Evolutionary conservation across 768 basidiomycete genomes (phyloP).

Genomic region (Tricholoma sp.): DNA sequence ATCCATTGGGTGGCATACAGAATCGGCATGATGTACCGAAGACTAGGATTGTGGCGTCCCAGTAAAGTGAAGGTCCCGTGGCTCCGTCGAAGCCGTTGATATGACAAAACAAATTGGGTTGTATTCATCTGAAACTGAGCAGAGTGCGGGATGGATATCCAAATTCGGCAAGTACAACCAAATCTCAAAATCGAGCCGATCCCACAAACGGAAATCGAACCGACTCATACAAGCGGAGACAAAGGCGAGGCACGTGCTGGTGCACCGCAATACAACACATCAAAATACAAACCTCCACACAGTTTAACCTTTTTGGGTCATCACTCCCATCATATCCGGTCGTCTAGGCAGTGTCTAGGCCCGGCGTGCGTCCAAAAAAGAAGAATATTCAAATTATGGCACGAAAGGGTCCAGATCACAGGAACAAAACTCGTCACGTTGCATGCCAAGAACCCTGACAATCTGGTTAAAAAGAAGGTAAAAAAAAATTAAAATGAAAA

Average conservation of each 20-base stretch:
- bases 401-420: not conserved
- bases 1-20: slow-evolving; percentile 19
- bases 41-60: slow-evolving; percentile 19
- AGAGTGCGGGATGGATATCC: slow-evolving; percentile 10
- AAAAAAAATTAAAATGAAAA: too few relatives aligned
- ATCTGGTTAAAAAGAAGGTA: too few relatives aligned
- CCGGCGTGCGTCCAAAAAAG: not conserved
- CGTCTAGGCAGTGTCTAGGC: not conserved
- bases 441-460: too few relatives aligned
- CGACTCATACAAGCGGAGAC: slow-evolving; percentile 3
- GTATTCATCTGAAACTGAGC: slow-evolving; percentile 4
- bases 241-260: slow-evolving; percentile 6
- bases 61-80: slow-evolving; percentile 32
- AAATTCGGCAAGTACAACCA: slow-evolving; percentile 9
- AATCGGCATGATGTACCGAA: slow-evolving; percentile 25
- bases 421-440: not conserved
- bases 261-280: slow-evolving; percentile 6
- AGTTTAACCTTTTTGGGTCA: not conserved
- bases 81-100: slow-evolving; percentile 33
- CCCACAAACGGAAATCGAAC: slow-evolving; percentile 13
- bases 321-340: too few relatives aligned
- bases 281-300: not conserved
- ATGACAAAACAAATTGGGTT: slow-evolving; percentile 27
- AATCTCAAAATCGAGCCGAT: slow-evolving; percentile 3
- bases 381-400: not conserved